Percentiles rank a stretch among this genome's conserved stretches.
These are phyloP conservation scores for Gaeumannomyces sp. DNA, from an alignment of 2,329 filamentous ascomycete species.

Conservation along the genomic window DNA sequence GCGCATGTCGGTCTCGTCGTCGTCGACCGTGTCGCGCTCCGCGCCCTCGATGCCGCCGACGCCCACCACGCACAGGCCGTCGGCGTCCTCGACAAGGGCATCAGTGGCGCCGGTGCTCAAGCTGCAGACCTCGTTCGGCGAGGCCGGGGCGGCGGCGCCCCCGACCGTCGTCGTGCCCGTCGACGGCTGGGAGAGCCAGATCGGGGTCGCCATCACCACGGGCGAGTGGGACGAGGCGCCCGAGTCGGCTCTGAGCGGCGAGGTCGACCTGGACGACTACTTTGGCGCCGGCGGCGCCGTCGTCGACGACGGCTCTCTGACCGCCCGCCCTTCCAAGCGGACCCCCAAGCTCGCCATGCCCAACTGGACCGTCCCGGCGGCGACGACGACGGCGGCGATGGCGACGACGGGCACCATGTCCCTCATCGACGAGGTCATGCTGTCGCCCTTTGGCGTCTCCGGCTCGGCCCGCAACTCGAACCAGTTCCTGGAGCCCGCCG, in stretches of 20 bases:
- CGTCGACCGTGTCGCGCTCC: constrained; percentile 10
- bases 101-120: constrained; percentile 26
- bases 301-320: constrained; percentile 22
- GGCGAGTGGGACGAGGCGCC: constrained; percentile 13
- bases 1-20: constrained; percentile 6
- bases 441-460: constrained; percentile 18
- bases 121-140: constrained; percentile 37
- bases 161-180: neutral
- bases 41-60: constrained; percentile 12
- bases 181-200: constrained; percentile 9
- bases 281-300: neutral
- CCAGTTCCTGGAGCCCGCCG: constrained; percentile 39
- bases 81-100: constrained; percentile 13
- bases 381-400: constrained; percentile 11
- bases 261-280: constrained; percentile 1
- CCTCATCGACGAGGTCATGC: constrained; percentile 35
- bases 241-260: constrained; percentile 5
- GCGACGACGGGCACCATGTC: constrained; percentile 25
- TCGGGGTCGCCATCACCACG: constrained; percentile 8
- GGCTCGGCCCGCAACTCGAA: constrained; percentile 14
- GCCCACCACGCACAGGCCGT: constrained; percentile 13
- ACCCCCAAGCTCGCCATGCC: neutral
- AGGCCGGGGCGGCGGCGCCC: neutral
- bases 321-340: constrained; percentile 30
- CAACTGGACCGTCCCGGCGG: constrained; percentile 8